Evolutionary conservation across 2,329 filamentous ascomycete genomes (phyloP), one percentile per base, ranked within the genome.

Genomic region (Aureobasidium leucospermi): DNA sequence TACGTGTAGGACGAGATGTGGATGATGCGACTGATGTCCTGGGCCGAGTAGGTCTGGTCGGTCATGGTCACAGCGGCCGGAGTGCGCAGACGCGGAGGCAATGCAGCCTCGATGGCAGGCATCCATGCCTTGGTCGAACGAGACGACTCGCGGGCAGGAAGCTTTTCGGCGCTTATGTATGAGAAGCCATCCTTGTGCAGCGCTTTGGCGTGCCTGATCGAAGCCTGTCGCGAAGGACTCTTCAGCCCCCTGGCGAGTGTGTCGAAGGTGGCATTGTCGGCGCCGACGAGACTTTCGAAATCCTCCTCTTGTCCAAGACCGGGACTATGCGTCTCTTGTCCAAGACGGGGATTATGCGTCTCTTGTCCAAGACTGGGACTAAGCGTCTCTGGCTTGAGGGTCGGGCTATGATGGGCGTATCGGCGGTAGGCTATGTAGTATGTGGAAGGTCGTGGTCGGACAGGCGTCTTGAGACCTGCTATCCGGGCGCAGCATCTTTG

Each of bases 401-500:
- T 4, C 3, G 31, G 16, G 19, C 47, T 51, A 51, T 41, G 23
- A n/a, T 29, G 52, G 13, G 52, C 52, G 41, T 45, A 43, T 45
- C 16, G 38, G 13, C 31, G 52, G 28, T 31, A 16, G 11, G 9
- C 10, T 47, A n/a, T 45, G 16, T 13, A 10, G 15, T 15, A 11
- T 4, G 28, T 13, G 29, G 19, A 15, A 13, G 45, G 28, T 16
- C 6, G 45, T 29, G 16, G 41, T 34, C 41, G 29, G 48, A 41
- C 58, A 46, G 46, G 16, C 39, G 55, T 48, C 34, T 46, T 51
- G 23, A 38, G 47, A 46, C 58, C 58, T 59, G 58, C 58, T 59
- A 59, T 51, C 58, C 58, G 58, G 57, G 55, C 42, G 60, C 38
- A 36, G 15, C 66, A 67, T 67, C 63, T 66, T 67, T 62, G 65